Evolutionary conservation across 2,329 filamentous ascomycete genomes (phyloP), one percentile per base, ranked within the genome.

Genomic region (Diplocarpon mali): DNA sequence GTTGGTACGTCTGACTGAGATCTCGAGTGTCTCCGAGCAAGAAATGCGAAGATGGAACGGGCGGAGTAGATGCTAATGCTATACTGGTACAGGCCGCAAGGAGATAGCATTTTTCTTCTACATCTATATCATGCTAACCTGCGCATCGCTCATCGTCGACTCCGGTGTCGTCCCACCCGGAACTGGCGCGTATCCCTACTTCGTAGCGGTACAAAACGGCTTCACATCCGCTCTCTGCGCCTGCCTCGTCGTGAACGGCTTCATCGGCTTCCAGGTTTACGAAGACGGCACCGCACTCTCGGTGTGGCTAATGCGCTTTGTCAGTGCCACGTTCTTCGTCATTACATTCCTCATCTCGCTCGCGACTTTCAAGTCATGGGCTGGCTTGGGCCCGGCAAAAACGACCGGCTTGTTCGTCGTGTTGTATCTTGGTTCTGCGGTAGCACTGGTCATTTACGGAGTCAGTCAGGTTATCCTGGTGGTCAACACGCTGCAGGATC

Each of bases 241-340:
- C 20, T 93, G 84, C 63, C 71, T 98, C 45, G 70, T 96, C 57
- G 89, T 98, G 70, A 96, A 96, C 64, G 92, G 92, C 35, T 98
- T 98, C 60, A 90, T 98, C 43, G 92, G 92, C 29, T 98, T 98
- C 66, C 92, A 96, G 66, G 72, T 98, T 11, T 98, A 98, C 64
- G 92, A 98, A 66, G 92, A 98, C 59, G 92, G 92, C 40, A 98
- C 92, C 1, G 82, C 83, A 2, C 70, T 96, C 34, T 95, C 89
- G 0, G 81, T 98, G 35, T 98, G 92, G 92, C 78, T 95, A 56
- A 70, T 98, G 50, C 81, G 90, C 42, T 67, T 85, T 27, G 80
- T 78, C 61, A 94, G 86, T 2, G 66, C 83, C 13, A 76, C 72
- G 51, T 90, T 93, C 68, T 96, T 95, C 67, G 69, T 83, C 52